phyloP scores from a whole-genome alignment of 2,329 filamentous ascomycete species.

The Kalaharituber pfeilii region DNA sequence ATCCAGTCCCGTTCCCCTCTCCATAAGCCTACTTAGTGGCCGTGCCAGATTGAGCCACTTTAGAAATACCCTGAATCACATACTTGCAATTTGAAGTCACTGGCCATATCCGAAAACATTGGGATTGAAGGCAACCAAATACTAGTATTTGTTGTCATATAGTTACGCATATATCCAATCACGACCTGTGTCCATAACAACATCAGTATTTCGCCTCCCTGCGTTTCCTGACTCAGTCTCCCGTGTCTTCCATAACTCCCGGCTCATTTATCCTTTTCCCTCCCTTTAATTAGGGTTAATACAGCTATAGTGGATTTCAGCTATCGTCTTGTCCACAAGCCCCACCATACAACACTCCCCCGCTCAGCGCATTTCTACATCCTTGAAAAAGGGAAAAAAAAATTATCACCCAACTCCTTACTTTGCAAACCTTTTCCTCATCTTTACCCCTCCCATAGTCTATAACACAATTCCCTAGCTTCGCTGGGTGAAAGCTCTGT shows the following conservation, averaged over 20 bases:
- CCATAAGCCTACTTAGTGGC: neutral
- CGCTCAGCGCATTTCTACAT: neutral
- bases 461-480: too few relatives aligned
- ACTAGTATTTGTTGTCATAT: neutral
- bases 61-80: neutral
- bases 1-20: neutral
- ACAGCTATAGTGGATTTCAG: neutral
- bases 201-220: neutral
- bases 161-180: slow-evolving; percentile 1
- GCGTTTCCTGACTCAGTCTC: neutral
- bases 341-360: neutral
- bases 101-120: too few relatives aligned
- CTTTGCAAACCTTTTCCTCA: too few relatives aligned
- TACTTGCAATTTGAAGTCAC: too few relatives aligned
- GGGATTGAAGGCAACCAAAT: neutral
- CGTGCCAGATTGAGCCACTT: neutral
- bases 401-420: neutral
- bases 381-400: too few relatives aligned
- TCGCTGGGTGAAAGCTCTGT: too few relatives aligned
- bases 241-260: neutral
- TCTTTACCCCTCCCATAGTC: too few relatives aligned
- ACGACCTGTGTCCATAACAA: neutral
- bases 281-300: neutral
- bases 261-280: neutral
- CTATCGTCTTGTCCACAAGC: neutral